phyloP scores from a whole-genome alignment of 345 rosid genomes.

The Luvunga scandens region DNA sequence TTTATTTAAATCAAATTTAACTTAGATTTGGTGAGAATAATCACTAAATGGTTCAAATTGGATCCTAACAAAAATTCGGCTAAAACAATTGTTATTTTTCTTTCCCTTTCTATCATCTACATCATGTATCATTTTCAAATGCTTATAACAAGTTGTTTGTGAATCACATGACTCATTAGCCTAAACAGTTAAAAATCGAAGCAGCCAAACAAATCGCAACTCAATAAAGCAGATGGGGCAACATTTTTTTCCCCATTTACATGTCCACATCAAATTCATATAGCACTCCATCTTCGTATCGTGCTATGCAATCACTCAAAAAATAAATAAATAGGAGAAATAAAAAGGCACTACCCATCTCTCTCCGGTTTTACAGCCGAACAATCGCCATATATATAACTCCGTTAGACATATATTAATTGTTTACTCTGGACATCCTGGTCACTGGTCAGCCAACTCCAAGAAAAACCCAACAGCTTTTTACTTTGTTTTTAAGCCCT shows the following conservation, averaged over 20 bases:
- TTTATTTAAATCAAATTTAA: too few relatives aligned
- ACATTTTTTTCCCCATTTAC: background rate
- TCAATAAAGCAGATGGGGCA: background rate
- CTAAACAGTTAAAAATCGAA: background rate
- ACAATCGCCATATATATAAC: background rate
- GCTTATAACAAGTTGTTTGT: background rate
- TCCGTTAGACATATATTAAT: background rate
- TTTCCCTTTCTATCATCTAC: too few relatives aligned
- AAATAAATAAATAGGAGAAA: background rate
- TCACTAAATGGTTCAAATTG: too few relatives aligned
- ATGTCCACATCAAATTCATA: background rate
- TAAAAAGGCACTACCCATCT: background rate
- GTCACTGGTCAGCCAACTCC: conserved; percentile 14
- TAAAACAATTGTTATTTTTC: too few relatives aligned
- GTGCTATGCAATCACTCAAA: background rate
- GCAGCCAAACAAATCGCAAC: background rate
- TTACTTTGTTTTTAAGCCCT: background rate
- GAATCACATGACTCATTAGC: background rate
- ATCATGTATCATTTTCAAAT: background rate
- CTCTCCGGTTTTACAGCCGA: background rate
- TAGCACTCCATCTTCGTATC: background rate
- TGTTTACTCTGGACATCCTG: background rate
- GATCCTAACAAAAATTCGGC: too few relatives aligned
- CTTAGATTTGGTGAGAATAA: too few relatives aligned
- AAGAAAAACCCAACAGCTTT: conserved; percentile 7